phyloP scores from a whole-genome alignment of 345 rosid species.

The Salix brachista region DNA sequence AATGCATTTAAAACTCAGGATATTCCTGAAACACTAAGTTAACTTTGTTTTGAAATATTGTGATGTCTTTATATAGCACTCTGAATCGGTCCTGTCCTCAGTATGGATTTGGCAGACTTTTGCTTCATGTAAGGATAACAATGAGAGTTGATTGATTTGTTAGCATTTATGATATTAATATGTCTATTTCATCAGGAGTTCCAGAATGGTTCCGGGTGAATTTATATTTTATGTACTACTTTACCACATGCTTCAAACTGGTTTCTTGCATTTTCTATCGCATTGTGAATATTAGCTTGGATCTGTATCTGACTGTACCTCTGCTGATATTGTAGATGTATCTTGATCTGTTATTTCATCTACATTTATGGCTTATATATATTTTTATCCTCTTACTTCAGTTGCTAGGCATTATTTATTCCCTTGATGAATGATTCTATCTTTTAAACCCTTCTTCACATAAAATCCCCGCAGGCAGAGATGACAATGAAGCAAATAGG shows the following conservation, averaged over 20 bases:
- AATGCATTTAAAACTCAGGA: slow-evolving; percentile 1
- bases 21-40: neutral
- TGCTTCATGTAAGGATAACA: neutral
- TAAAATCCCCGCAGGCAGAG: slow-evolving; percentile 66
- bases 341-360: neutral
- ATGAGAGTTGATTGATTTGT: neutral
- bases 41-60: neutral
- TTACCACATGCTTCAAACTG: neutral
- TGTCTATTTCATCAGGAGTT: neutral
- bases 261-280: neutral
- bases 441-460: neutral
- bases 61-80: neutral
- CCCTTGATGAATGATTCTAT: neutral
- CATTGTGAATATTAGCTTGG: neutral
- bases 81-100: neutral
- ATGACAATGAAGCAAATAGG: slow-evolving; percentile 88
- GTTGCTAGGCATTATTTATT: neutral
- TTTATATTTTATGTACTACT: neutral
- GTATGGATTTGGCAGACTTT: neutral
- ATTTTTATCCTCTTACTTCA: neutral
- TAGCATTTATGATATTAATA: neutral
- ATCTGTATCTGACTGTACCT: neutral
- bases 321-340: neutral
- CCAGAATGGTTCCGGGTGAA: neutral
- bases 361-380: neutral